Evolutionary conservation across 2,329 filamentous ascomycete genomes (phyloP), one percentile per base, ranked within the genome.

Genomic region (Alternaria alternata): DNA sequence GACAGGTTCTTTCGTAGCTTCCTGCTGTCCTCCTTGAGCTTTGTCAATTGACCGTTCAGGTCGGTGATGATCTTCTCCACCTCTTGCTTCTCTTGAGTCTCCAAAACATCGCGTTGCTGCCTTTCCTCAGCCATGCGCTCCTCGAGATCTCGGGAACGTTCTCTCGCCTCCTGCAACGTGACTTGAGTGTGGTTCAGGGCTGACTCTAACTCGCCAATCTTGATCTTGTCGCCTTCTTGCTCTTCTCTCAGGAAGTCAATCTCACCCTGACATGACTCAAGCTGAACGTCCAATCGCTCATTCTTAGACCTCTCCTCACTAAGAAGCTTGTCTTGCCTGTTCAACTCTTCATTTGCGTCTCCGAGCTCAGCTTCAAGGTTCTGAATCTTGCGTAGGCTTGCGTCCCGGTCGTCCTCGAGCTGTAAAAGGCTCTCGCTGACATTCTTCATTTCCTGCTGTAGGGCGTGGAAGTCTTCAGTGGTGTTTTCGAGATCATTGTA

Each of bases 171-270:
- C 57, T 91, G 87, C n/a, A 97, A 82, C 49, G 83, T 87, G 72
- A 93, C 88, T 75, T 96, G 91, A n/a, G 89, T 86, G 57, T 88
- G 90, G 70, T 92, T 91, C 38, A 97, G 81, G 14, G 90, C 88
- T 8, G 92, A 91, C 74, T 98, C 94, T 7, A 98, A 84, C 73
- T 98, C 93, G 38, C 94, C 93, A 71, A 99, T 98, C 79, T 93
- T 94, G 76, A 99, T 96, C 85, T 99, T 99, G 82, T 99, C 95
- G 18, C 87, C 88, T 79, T 99, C 95, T 78, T 99, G 95, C 81
- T 99, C 95, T 75, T 99, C 95, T 2, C 95, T 89, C 51, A 99
- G 79, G 85, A 99, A 99, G 1, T 92, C 89, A 79, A 98, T 96
- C 78, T 99, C 95, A 60, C 90, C 90, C 71, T 97, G 94, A 57